These are phyloP conservation scores for Lodderomyces jiufengensis DNA, from an alignment of 1,139 yeast genomes.

Conservation along the genomic window DNA sequence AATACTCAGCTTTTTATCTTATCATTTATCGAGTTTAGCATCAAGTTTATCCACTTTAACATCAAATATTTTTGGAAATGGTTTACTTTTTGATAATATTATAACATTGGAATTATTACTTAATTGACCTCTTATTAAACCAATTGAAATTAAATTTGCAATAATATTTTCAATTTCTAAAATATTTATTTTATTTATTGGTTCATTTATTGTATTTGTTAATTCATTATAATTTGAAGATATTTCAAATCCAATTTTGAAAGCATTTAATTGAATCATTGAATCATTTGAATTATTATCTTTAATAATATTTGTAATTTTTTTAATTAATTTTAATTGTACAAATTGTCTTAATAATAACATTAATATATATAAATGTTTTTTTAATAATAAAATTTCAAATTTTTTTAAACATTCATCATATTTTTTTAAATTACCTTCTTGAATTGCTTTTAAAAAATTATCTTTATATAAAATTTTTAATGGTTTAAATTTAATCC, in stretches of 20 bases:
- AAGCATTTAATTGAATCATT: conserved; percentile 45
- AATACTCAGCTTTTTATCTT: background rate
- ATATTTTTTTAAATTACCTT: conserved; percentile 55
- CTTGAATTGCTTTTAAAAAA: conserved; percentile 45
- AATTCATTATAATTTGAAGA: conserved; percentile 20
- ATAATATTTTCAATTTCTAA: conserved; percentile 70
- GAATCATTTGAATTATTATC: conserved; percentile 25
- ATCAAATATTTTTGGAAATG: conserved; percentile 51
- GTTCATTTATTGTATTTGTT: background rate
- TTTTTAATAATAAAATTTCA: conserved; percentile 51
- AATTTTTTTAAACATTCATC: conserved; percentile 41
- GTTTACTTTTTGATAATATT: conserved; percentile 70
- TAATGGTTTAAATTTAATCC: conserved; percentile 45
- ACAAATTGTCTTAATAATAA: conserved; percentile 52
- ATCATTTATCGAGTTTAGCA: no score
- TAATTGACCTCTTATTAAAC: conserved; percentile 75
- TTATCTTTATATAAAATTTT: conserved; percentile 41
- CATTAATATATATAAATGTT: conserved; percentile 61
- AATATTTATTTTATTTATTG: conserved; percentile 15
- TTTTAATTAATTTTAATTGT: conserved; percentile 50
- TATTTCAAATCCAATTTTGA: conserved; percentile 45
- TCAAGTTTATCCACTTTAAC: background rate
- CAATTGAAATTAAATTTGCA: conserved; percentile 62
- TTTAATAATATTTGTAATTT: conserved; percentile 35
- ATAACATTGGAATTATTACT: conserved; percentile 72